These are phyloP conservation scores for Obba rivulosa DNA, from an alignment of 768 basidiomycete genomes.

Conservation along the genomic window DNA sequence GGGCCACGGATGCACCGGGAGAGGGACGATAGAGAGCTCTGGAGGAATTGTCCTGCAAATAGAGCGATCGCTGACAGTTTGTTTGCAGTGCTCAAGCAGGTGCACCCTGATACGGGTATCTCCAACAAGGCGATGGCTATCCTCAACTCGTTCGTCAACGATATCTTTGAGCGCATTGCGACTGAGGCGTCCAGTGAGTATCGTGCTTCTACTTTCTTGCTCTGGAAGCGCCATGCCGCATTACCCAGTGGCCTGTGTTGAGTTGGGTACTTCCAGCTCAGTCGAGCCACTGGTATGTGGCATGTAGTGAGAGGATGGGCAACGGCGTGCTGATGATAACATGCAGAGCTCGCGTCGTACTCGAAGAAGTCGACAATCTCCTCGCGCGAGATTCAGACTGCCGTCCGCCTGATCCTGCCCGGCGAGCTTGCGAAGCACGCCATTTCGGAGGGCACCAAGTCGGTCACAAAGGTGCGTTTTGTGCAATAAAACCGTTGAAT, in stretches of 20 bases:
- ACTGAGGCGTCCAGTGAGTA: constrained; percentile 82
- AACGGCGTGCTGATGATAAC: neutral
- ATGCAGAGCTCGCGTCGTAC: constrained; percentile 86
- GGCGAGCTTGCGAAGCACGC: constrained; percentile 94
- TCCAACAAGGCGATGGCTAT: constrained; percentile 99
- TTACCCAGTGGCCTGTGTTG: constrained; percentile 1
- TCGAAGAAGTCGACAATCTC: constrained; percentile 99
- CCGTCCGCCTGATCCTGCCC: constrained; percentile 94
- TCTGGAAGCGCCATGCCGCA: too few species aligned
- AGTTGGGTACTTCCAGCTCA: neutral
- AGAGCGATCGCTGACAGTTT: neutral
- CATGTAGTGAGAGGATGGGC: too few species aligned
- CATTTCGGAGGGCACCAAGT: constrained; percentile 92
- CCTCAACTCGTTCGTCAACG: constrained; percentile 93
- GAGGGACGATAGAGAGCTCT: too few species aligned
- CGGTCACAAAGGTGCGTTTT: constrained; percentile 74
- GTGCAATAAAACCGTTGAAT: neutral
- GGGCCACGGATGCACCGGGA: too few species aligned
- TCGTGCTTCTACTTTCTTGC: neutral
- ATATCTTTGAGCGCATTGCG: constrained; percentile 92
- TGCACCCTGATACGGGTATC: constrained; percentile 98
- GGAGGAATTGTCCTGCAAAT: neutral
- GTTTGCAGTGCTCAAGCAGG: constrained; percentile 81
- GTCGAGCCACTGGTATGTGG: too few species aligned
- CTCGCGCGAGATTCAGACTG: constrained; percentile 96